Evolutionary conservation across 148 eudicot species (phyloP).

Genomic region (Chenopodium suecicum): DNA sequence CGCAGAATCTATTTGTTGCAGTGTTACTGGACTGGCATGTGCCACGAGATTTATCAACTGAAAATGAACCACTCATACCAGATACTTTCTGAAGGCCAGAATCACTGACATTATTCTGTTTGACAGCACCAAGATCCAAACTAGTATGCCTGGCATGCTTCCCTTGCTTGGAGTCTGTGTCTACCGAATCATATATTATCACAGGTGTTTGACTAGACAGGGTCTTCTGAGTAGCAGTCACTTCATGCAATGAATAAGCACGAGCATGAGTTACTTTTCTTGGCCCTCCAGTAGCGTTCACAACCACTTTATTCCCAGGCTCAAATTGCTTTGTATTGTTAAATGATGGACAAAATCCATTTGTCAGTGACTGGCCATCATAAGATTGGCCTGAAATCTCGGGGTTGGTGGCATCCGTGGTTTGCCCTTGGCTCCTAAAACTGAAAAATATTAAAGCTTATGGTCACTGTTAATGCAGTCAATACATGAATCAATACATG

Average conservation of each 20-base stretch:
- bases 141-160: slow-evolving; percentile 29
- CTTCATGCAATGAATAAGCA: slow-evolving; percentile 65
- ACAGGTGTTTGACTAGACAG: slow-evolving; percentile 28
- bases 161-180: slow-evolving; percentile 22
- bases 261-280: slow-evolving; percentile 53
- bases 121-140: slow-evolving; percentile 19
- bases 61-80: slow-evolving; percentile 13
- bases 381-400: slow-evolving; percentile 21
- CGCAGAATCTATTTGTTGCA: slow-evolving; percentile 1
- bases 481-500: background rate
- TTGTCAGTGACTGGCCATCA: slow-evolving; percentile 29
- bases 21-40: slow-evolving; percentile 4
- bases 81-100: slow-evolving; percentile 14
- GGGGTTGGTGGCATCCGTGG: slow-evolving; percentile 12
- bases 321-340: slow-evolving; percentile 52
- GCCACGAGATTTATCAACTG: slow-evolving; percentile 13
- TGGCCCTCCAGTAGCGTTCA: slow-evolving; percentile 44
- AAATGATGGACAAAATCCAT: slow-evolving; percentile 38
- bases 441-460: background rate
- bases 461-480: slow-evolving; percentile 10
- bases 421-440: slow-evolving; percentile 24
- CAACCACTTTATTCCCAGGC: slow-evolving; percentile 37
- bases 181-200: slow-evolving; percentile 27
- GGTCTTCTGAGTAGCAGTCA: slow-evolving; percentile 38
- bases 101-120: background rate